Base-by-base conservation (phyloP, 2,329 filamentous ascomycete species). In the Albophoma yamanashiensis region DNA sequence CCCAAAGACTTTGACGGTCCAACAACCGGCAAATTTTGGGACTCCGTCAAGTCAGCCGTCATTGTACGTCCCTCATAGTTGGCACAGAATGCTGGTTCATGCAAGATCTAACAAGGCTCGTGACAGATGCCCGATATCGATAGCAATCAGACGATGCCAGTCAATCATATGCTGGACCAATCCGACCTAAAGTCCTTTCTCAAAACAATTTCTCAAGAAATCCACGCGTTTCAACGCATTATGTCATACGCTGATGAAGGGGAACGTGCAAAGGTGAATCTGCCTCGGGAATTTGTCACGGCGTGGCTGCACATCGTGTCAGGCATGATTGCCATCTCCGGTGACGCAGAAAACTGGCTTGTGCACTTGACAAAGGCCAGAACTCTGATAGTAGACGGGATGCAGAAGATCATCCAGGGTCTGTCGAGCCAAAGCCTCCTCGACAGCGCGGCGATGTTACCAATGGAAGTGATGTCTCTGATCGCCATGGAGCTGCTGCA, bases 291-390 rank as follows among this genome's bases (percentile, higher is more conserved):
- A 22, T 68, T 79, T 34, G 63, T 74, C 31, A 69, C 68, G 25
- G 76, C 72, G 0, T 80, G 78, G 77, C 64, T 78, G 15, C 74
- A 78, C 59, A 60, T 77, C 2, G 64, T 78, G 5, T 74, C 76
- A 63, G 71, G 65, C 6, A 62, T 78, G 52, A 66, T 76, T 4
- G 66, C 71, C 56, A 61, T 66, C 15, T 61, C 64, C 22, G 61
- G 62, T 14, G 63, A 65, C 40, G 62, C 64, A 4, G 58, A 59
- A 14, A 61, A 59, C 11, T 74, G 71, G 67, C 60, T 63, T 3
- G 64, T 65, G 8, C 69, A 75, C 22, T 64, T 77, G 20, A 60
- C 61, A 3, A 66, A 70, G 27, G 67, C 69, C 4, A 69, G 65
- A n/a, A 55, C 59, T 1, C 65, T 76, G 6, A 60, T 77, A n/a